phyloP scores from a whole-genome alignment of 1,139 yeast species.

The Pneumocystis canis region DNA sequence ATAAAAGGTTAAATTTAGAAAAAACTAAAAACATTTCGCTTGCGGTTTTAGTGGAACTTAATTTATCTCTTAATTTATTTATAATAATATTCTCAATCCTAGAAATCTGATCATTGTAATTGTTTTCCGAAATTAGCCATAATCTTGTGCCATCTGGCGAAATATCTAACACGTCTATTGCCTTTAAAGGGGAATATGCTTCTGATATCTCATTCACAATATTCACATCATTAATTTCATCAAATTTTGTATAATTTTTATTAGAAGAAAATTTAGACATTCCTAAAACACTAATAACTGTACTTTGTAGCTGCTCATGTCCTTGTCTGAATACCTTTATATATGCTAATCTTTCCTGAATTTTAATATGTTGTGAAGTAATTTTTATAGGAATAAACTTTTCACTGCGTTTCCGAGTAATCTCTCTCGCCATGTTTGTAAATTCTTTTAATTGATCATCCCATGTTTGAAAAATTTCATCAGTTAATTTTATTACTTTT shows the following conservation, averaged over 20 bases:
- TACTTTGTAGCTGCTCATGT: constrained; percentile 38
- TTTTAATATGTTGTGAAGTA: constrained; percentile 31
- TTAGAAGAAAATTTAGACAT: constrained; percentile 19
- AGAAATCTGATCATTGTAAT: constrained; percentile 31
- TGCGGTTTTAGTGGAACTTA: constrained; percentile 30
- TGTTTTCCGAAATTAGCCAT: constrained; percentile 31
- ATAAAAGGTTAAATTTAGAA: constrained; percentile 33
- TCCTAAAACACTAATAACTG: constrained; percentile 26
- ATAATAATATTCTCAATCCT: constrained; percentile 36
- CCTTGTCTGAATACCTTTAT: constrained; percentile 36
- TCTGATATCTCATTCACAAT: constrained; percentile 26
- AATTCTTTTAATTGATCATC: constrained; percentile 42
- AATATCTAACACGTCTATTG: constrained; percentile 30
- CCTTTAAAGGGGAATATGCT: constrained; percentile 31
- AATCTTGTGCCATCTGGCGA: constrained; percentile 22
- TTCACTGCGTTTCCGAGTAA: constrained; percentile 59
- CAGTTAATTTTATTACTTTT: constrained; percentile 18
- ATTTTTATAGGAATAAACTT: constrained; percentile 54
- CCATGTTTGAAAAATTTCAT: constrained; percentile 31
- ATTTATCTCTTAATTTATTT: constrained; percentile 27
- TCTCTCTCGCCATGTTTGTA: constrained; percentile 52
- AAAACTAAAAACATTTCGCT: constrained; percentile 39
- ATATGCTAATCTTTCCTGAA: constrained; percentile 36
- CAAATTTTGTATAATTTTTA: neutral
- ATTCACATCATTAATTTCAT: constrained; percentile 6